phyloP scores from a whole-genome alignment of 2,329 filamentous ascomycete genomes.

The Hymenoscyphus salicellus region DNA sequence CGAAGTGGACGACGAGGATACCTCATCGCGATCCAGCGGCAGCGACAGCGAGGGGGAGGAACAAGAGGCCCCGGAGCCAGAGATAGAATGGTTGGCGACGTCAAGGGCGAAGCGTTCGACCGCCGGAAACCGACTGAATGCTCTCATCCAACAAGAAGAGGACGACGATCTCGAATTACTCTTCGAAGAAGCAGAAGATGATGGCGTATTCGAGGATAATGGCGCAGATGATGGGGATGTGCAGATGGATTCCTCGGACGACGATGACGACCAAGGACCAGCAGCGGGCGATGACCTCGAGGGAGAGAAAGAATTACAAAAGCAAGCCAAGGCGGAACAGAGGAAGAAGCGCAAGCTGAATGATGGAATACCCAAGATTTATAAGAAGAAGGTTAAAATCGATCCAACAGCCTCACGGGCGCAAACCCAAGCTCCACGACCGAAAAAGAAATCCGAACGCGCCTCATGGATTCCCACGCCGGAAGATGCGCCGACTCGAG shows the following conservation, averaged over 20 bases:
- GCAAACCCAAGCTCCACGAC: slow-evolving; percentile 40
- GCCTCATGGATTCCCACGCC: slow-evolving; percentile 66
- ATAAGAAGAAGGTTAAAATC: slow-evolving; percentile 75
- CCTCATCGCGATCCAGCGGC: slow-evolving; percentile 17
- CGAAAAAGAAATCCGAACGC: slow-evolving; percentile 69
- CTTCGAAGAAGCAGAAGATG: slow-evolving; percentile 71
- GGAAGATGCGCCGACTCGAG: slow-evolving; percentile 59
- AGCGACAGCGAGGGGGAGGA: slow-evolving; percentile 18
- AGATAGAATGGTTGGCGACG: slow-evolving; percentile 68
- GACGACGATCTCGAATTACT: slow-evolving; percentile 62
- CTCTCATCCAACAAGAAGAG: slow-evolving; percentile 71
- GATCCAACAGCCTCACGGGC: slow-evolving; percentile 44
- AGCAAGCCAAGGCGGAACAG: slow-evolving; percentile 66
- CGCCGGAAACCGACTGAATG: slow-evolving; percentile 79
- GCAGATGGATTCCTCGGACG: slow-evolving; percentile 80
- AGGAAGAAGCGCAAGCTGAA: slow-evolving; percentile 78
- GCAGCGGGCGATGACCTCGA: slow-evolving; percentile 63
- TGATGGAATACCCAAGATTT: slow-evolving; percentile 67
- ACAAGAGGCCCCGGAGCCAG: slow-evolving; percentile 26
- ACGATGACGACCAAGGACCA: slow-evolving; percentile 74
- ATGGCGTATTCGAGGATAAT: slow-evolving; percentile 67
- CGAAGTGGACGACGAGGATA: slow-evolving; percentile 15
- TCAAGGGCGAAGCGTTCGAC: slow-evolving; percentile 73
- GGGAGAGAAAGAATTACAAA: slow-evolving; percentile 83
- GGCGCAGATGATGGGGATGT: slow-evolving; percentile 69